These are phyloP conservation scores for Globisporangium echinulatum DNA, from an alignment of 352 stramenopile species.

Conservation along the genomic window DNA sequence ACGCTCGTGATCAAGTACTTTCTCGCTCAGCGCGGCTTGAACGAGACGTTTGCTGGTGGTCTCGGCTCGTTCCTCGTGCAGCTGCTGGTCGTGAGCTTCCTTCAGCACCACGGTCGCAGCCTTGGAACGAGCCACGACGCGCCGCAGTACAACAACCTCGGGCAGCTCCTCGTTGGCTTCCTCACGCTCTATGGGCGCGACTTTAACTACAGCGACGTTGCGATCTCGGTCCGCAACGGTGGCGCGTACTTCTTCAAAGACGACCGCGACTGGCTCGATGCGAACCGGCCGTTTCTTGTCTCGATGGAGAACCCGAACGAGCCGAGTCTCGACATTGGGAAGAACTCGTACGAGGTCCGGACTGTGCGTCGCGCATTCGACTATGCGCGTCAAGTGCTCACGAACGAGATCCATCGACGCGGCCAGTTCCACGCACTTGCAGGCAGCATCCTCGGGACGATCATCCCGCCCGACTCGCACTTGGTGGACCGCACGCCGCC, in stretches of 20 bases:
- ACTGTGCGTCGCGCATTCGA: constrained; percentile 90
- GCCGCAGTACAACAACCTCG: constrained; percentile 85
- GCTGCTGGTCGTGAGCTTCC: constrained; percentile 93
- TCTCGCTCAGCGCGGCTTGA: constrained; percentile 87
- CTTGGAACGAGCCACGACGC: constrained; percentile 48
- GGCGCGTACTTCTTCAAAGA: constrained; percentile 92
- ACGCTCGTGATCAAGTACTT: constrained; percentile 96
- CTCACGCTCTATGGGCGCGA: constrained; percentile 92
- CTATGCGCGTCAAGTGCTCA: constrained; percentile 64
- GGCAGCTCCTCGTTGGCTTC: constrained; percentile 91
- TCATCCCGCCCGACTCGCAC: constrained; percentile 65
- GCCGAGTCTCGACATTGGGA: constrained; percentile 86
- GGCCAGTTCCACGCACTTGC: constrained; percentile 56
- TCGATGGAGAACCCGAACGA: constrained; percentile 95
- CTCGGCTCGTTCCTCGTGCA: constrained; percentile 93
- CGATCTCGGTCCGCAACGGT: constrained; percentile 90
- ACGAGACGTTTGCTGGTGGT: constrained; percentile 93
- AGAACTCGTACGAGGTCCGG: constrained; percentile 90
- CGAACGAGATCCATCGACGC: constrained; percentile 66
- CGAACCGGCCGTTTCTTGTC: constrained; percentile 77
- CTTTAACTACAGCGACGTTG: constrained; percentile 92
- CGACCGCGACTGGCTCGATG: constrained; percentile 58
- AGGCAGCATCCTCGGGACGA: constrained; percentile 66
- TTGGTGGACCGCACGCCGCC: constrained; percentile 53
- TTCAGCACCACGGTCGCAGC: constrained; percentile 85